A percentile compares a stretch with the other conserved stretches of the same genome.
Evolutionary conservation across 345 rosid genomes (phyloP).

Genomic region (Rhodamnia argentea): DNA sequence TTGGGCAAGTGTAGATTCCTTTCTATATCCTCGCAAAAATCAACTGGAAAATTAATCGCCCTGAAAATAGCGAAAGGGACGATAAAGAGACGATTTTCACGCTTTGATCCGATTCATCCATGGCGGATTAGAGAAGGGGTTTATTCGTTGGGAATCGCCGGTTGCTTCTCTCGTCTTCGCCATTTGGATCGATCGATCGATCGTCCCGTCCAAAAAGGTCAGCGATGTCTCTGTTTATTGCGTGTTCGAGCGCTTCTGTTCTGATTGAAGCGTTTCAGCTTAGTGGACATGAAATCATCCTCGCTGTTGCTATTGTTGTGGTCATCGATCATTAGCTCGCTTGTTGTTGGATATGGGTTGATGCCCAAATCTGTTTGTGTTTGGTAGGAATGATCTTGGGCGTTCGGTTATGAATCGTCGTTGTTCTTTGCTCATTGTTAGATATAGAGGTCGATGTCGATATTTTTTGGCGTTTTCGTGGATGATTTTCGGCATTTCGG

Average conservation of each 20-base stretch:
- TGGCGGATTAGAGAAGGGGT: neutral
- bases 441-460: neutral
- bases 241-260: neutral
- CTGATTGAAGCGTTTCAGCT: neutral
- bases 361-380: neutral
- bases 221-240: neutral
- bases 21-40: neutral
- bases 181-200: neutral
- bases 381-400: neutral
- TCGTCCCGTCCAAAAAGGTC: neutral
- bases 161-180: neutral
- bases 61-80: neutral
- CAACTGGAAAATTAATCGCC: neutral
- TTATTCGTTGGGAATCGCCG: neutral
- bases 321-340: neutral
- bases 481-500: neutral
- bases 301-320: neutral
- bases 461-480: neutral
- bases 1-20: neutral
- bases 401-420: neutral
- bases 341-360: neutral
- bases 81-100: neutral
- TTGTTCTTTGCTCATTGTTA: neutral
- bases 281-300: neutral
- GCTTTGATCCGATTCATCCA: neutral